Conservation (phyloP, 495 filamentous ascomycete genomes). For the Aspergillus funiculosus region DNA sequence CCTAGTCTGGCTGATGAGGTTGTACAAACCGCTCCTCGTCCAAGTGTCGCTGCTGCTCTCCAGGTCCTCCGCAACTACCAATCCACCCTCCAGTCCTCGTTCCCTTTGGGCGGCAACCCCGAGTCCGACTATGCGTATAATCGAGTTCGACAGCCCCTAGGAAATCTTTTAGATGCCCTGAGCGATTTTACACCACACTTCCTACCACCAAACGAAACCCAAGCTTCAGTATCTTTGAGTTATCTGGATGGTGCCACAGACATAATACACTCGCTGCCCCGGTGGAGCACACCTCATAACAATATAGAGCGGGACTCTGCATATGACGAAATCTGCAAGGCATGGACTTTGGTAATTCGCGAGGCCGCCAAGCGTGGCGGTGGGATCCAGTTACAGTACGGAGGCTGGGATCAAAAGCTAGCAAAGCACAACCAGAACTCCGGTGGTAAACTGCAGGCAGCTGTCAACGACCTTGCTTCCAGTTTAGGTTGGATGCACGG, state of each 20-base stretch:
- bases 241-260: slow-evolving; percentile 87
- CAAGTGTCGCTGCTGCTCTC: slow-evolving; percentile 72
- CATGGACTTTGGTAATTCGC: slow-evolving; percentile 86
- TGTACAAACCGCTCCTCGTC: slow-evolving; percentile 75
- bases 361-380: slow-evolving; percentile 89
- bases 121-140: slow-evolving; percentile 93
- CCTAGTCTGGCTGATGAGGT: slow-evolving; percentile 72
- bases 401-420: slow-evolving; percentile 87
- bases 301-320: slow-evolving; percentile 88
- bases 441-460: slow-evolving; percentile 74
- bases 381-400: slow-evolving; percentile 84
- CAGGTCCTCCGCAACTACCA: slow-evolving; percentile 79
- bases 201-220: slow-evolving; percentile 82
- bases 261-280: slow-evolving; percentile 79
- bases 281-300: slow-evolving; percentile 79
- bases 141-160: slow-evolving; percentile 75
- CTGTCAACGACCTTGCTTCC: slow-evolving; percentile 66
- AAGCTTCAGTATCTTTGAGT: slow-evolving; percentile 68
- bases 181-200: slow-evolving; percentile 93
- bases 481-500: slow-evolving; percentile 73
- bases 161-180: slow-evolving; percentile 78
- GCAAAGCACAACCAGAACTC: slow-evolving; percentile 84
- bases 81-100: slow-evolving; percentile 65
- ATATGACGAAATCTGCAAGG: slow-evolving; percentile 90
- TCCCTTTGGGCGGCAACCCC: slow-evolving; percentile 76